Conservation (phyloP, 768 basidiomycete species). For the Leccinellum rugosiceps region DNA sequence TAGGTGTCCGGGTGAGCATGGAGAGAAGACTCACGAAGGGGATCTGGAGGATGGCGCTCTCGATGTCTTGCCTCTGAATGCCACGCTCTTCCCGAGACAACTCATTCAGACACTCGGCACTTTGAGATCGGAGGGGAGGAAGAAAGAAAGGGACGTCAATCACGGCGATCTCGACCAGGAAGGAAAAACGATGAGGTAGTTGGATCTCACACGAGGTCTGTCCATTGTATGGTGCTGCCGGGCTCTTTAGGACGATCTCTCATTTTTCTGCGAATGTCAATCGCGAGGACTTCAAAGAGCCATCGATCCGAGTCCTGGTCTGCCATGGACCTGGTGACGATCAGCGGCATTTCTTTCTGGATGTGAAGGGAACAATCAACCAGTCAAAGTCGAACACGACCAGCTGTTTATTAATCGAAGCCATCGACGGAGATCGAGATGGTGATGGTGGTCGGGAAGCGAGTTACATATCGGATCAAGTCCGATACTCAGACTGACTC, state of each 20-base stretch:
- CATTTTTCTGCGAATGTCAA: constrained; percentile 81
- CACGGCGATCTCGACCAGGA: not conserved
- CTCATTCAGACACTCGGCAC: constrained; percentile 69
- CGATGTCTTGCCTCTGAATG: constrained; percentile 70
- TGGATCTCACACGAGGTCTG: constrained; percentile 83
- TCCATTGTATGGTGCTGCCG: constrained; percentile 74
- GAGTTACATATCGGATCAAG: too few species aligned
- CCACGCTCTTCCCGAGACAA: constrained; percentile 57
- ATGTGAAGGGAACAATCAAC: constrained; percentile 36
- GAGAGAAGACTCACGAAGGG: constrained; percentile 70
- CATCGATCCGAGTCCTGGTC: constrained; percentile 98
- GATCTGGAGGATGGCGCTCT: constrained; percentile 71
- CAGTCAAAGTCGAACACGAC: constrained; percentile 98
- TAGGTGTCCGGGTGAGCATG: too few species aligned
- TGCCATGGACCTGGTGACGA: constrained; percentile 67
- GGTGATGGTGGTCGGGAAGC: not conserved
- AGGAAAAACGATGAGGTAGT: not conserved
- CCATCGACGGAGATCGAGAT: constrained; percentile 10
- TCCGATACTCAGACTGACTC: too few species aligned
- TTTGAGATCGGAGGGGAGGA: constrained; percentile 21
- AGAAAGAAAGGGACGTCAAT: not conserved
- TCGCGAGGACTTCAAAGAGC: constrained; percentile 84
- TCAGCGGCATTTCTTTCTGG: not conserved
- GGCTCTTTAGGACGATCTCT: constrained; percentile 41
- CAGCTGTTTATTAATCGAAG: constrained; percentile 54